These are phyloP conservation scores for Colletotrichum noveboracense DNA, from an alignment of 2,329 filamentous ascomycete species.

Conservation along the genomic window DNA sequence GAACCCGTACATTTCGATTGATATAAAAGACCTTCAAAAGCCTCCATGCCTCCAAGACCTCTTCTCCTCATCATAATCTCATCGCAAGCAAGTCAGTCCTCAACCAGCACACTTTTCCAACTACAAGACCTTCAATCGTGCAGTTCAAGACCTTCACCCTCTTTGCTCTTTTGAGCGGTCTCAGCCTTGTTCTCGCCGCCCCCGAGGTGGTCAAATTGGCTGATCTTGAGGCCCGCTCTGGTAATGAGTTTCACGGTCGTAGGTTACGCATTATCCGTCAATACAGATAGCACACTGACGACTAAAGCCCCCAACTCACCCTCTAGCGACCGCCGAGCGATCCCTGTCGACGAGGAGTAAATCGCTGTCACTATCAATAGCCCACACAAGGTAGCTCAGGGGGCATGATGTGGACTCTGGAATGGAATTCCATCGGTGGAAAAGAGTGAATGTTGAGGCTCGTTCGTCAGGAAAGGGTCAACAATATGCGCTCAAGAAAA, in stretches of 20 bases:
- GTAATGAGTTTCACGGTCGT: background rate
- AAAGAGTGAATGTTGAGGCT: background rate
- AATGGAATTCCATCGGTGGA: background rate
- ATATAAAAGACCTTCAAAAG: background rate
- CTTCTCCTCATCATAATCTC: background rate
- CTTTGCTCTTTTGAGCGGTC: background rate
- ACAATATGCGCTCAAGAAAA: background rate
- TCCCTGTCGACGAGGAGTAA: background rate
- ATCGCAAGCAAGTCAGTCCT: background rate
- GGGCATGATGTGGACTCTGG: background rate
- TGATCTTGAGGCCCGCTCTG: background rate
- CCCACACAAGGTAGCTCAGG: background rate
- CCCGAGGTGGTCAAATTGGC: background rate
- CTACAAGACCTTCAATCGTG: background rate
- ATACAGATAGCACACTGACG: background rate
- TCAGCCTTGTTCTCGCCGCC: background rate
- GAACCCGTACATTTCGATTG: rapidly evolving
- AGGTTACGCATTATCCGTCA: background rate
- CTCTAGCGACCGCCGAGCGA: background rate
- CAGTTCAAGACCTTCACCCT: background rate
- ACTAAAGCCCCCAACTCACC: background rate
- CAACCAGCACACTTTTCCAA: background rate
- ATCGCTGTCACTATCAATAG: background rate
- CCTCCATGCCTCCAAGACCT: background rate
- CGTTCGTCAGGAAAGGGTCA: background rate